Conservation (phyloP, 768 basidiomycete genomes). For the Leccinum truebloodii region DNA sequence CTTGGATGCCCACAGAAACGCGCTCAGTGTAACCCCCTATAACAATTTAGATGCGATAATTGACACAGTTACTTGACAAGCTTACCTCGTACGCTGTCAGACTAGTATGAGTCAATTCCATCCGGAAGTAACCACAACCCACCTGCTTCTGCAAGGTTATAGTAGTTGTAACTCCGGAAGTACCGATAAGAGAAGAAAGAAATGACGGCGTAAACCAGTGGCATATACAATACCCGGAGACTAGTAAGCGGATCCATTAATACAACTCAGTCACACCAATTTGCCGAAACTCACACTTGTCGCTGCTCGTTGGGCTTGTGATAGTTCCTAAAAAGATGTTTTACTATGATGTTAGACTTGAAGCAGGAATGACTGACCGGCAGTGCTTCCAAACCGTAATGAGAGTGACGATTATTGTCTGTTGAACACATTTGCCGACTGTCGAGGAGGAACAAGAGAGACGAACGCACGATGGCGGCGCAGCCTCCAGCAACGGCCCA, state of each 20-base stretch:
- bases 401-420: slow-evolving; percentile 64
- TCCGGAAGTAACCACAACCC: slow-evolving; percentile 18
- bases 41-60: slow-evolving; percentile 19
- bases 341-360: background rate
- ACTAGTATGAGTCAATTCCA: slow-evolving; percentile 28
- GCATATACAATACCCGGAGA: slow-evolving; percentile 83
- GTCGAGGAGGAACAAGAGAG: background rate
- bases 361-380: slow-evolving; percentile 44
- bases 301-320: slow-evolving; percentile 72
- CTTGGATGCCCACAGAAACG: slow-evolving; percentile 78
- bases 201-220: slow-evolving; percentile 75
- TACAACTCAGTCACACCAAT: background rate
- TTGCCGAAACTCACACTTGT: slow-evolving; percentile 59
- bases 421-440: background rate
- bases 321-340: slow-evolving; percentile 57
- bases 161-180: slow-evolving; percentile 76
- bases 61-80: background rate
- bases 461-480: slow-evolving; percentile 49
- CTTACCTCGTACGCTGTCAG: slow-evolving; percentile 66
- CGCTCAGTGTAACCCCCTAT: slow-evolving; percentile 79
- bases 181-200: slow-evolving; percentile 86
- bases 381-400: slow-evolving; percentile 61
- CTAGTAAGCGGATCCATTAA: slow-evolving; percentile 35
- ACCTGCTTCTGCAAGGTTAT: slow-evolving; percentile 53
- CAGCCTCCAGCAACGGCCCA: slow-evolving; percentile 73